These are phyloP conservation scores for Sclerotinia subarctica DNA, from an alignment of 2,329 filamentous ascomycete species.

Conservation along the genomic window DNA sequence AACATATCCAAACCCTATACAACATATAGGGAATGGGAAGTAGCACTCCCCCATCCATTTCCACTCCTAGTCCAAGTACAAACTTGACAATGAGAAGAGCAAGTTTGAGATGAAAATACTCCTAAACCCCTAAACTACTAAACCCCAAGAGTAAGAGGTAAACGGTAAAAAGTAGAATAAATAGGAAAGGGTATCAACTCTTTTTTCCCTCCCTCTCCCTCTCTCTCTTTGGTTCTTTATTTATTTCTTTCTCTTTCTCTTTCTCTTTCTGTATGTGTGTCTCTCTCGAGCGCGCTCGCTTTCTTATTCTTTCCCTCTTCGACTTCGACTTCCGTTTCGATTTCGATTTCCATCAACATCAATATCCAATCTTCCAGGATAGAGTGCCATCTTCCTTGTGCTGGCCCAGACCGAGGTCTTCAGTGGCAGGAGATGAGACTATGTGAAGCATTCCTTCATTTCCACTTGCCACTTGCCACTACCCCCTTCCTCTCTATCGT, in stretches of 20 bases:
- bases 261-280: no score
- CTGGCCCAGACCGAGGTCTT: not conserved
- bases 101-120: no score
- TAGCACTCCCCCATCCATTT: no score
- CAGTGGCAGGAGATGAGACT: not conserved
- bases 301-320: not conserved
- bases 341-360: not conserved
- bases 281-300: not conserved
- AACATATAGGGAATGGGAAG: no score
- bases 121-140: no score
- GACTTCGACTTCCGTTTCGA: not conserved
- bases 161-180: not conserved
- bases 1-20: no score
- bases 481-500: not conserved
- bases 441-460: not conserved
- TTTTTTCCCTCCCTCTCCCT: not conserved
- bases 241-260: no score
- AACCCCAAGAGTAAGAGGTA: not conserved
- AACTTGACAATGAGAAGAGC: no score
- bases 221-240: no score
- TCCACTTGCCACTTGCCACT: no score
- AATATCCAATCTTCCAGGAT: not conserved
- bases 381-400: not conserved
- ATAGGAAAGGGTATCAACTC: constrained; percentile 3
- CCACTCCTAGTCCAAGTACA: no score